A percentile compares a stretch with the other conserved stretches of the same genome.
Conservation (phyloP, 2,329 filamentous ascomycete species). For the Aspergillus aculeatinus region DNA sequence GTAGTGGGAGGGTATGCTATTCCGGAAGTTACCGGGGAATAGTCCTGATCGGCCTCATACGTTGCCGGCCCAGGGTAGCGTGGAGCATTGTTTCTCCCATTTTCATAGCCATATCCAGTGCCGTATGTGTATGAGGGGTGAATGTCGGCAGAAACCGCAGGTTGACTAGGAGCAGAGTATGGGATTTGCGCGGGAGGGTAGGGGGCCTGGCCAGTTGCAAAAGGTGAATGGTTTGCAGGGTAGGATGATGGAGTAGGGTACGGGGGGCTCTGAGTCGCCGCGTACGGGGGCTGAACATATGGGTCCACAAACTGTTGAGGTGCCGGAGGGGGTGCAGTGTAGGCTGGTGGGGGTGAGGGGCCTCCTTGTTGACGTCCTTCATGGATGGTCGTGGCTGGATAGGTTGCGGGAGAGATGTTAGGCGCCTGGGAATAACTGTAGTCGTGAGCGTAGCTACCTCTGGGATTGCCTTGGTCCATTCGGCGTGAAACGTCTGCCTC, state of each 20-base stretch:
- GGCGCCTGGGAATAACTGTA: constrained; percentile 36
- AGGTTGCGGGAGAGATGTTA: constrained; percentile 39
- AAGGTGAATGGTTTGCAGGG: constrained; percentile 36
- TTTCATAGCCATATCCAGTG: constrained; percentile 38
- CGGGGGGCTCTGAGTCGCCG: constrained; percentile 33
- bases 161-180: constrained; percentile 36
- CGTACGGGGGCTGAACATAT: constrained; percentile 35
- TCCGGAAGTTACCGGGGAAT: constrained; percentile 41
- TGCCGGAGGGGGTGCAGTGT: constrained; percentile 27
- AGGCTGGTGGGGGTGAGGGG: constrained; percentile 39
- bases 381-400: constrained; percentile 38
- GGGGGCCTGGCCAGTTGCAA: constrained; percentile 34
- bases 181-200: constrained; percentile 36
- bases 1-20: constrained; percentile 43
- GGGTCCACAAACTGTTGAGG: constrained; percentile 38
- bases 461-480: constrained; percentile 41
- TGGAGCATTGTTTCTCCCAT: constrained; percentile 41
- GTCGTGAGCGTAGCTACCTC: constrained; percentile 45
- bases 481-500: constrained; percentile 45
- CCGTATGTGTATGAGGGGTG: constrained; percentile 42
- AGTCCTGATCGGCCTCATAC: constrained; percentile 44
- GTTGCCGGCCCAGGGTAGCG: constrained; percentile 40
- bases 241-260: constrained; percentile 35
- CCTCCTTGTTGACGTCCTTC: constrained; percentile 40
- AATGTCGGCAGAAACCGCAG: constrained; percentile 41